Percentiles rank a stretch among this genome's conserved stretches.
phyloP scores from a whole-genome alignment of 805 yeast species.

The Ogataea haglerorum region DNA sequence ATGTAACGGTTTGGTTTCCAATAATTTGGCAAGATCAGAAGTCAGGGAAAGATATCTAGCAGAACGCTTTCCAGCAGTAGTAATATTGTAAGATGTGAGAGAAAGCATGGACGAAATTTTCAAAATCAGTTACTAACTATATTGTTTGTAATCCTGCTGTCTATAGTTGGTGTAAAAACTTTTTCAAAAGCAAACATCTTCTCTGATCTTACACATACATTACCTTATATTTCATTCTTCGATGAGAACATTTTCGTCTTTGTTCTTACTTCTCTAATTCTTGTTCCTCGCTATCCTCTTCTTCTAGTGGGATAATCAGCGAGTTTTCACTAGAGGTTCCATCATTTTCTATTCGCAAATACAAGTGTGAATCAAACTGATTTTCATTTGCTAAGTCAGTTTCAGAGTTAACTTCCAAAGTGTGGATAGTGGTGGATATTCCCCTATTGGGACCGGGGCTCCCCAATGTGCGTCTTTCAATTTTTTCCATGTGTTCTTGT shows the following conservation, averaged over 20 bases:
- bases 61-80: too few species aligned
- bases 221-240: neutral
- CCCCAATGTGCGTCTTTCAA: neutral
- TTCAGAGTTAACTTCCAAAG: neutral
- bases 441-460: too few species aligned
- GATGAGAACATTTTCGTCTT: too few species aligned
- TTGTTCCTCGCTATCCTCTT: conserved; percentile 2
- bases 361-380: conserved; percentile 17
- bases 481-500: conserved; percentile 9
- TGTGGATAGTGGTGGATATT: neutral
- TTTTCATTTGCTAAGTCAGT: conserved; percentile 14
- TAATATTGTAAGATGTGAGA: too few species aligned
- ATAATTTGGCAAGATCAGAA: conserved; percentile 34
- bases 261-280: too few species aligned
- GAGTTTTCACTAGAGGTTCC: conserved; percentile 11
- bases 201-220: neutral
- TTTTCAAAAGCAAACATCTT: neutral
- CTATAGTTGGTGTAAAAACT: too few species aligned
- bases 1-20: conserved; percentile 32
- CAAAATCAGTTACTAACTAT: too few species aligned
- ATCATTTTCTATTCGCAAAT: conserved; percentile 9
- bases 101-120: too few species aligned
- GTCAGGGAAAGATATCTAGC: conserved; percentile 29
- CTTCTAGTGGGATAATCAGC: conserved; percentile 19
- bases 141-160: too few species aligned